A percentile compares a stretch with the other conserved stretches of the same genome.
phyloP scores from a whole-genome alignment of 345 rosid species.

The Moringa oleifera region DNA sequence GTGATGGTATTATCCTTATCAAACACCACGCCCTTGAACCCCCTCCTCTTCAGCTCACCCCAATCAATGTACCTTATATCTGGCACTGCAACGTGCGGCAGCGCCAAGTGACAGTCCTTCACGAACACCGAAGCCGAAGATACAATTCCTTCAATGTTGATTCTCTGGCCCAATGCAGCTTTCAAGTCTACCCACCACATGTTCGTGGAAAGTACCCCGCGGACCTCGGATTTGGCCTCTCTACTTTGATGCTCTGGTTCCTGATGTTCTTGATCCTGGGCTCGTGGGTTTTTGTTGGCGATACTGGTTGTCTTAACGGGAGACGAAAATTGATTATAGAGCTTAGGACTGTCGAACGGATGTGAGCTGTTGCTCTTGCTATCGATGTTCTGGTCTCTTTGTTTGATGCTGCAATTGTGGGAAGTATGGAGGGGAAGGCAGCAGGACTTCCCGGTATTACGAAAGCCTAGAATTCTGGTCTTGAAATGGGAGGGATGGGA shows the following conservation, averaged over 20 bases:
- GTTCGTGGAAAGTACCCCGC: conserved; percentile 45
- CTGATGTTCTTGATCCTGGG: conserved; percentile 21
- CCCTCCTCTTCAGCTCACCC: conserved; percentile 68
- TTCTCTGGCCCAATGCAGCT: conserved; percentile 85
- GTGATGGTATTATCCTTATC: conserved; percentile 97
- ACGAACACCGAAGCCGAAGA: conserved; percentile 52
- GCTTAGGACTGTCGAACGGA: conserved; percentile 22
- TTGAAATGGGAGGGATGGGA: conserved; percentile 15
- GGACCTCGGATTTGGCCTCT: conserved; percentile 5
- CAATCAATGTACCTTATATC: conserved; percentile 79
- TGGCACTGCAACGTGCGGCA: conserved; percentile 73
- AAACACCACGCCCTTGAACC: conserved; percentile 89
- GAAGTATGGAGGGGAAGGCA: conserved; percentile 31
- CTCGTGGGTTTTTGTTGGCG: conserved; percentile 30
- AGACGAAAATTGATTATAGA: conserved; percentile 36
- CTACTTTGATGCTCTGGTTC: conserved; percentile 10
- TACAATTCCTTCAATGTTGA: conserved; percentile 77
- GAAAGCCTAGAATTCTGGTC: conserved; percentile 24
- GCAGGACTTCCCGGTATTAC: conserved; percentile 15
- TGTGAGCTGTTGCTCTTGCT: conserved; percentile 13
- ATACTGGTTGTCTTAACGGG: conserved; percentile 18
- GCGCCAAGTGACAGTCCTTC: conserved; percentile 60
- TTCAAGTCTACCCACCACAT: conserved; percentile 96
- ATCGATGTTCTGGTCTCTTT: conserved; percentile 2
- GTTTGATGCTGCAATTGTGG: conserved; percentile 35